phyloP scores from a whole-genome alignment of 2,329 filamentous ascomycete genomes.

The Fusarium sarcochroum region DNA sequence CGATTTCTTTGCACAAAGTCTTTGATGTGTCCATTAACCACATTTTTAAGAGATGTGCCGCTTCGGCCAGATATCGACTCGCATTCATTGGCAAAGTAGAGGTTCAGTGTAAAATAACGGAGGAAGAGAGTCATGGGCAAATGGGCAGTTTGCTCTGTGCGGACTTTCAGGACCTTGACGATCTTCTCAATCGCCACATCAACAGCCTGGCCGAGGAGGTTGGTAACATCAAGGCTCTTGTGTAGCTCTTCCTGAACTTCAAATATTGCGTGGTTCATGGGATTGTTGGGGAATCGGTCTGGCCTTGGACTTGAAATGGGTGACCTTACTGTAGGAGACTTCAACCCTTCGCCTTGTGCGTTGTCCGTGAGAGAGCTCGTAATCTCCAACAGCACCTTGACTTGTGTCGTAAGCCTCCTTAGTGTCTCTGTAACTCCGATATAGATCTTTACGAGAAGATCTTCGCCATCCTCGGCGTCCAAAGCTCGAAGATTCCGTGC shows the following conservation, averaged over 20 bases:
- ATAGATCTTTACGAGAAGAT: slow-evolving; percentile 85
- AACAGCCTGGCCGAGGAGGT: slow-evolving; percentile 82
- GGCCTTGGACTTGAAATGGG: slow-evolving; percentile 66
- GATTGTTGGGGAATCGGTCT: slow-evolving; percentile 47
- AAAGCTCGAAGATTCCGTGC: slow-evolving; percentile 89
- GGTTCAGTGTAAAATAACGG: slow-evolving; percentile 85
- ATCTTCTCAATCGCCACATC: slow-evolving; percentile 85
- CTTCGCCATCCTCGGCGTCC: slow-evolving; percentile 87
- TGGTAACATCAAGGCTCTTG: slow-evolving; percentile 81
- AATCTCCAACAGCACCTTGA: slow-evolving; percentile 94
- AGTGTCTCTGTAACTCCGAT: slow-evolving; percentile 89
- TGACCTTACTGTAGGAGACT: slow-evolving; percentile 65
- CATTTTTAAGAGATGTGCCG: slow-evolving; percentile 80
- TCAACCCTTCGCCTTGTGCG: slow-evolving; percentile 56
- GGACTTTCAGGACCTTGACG: slow-evolving; percentile 81
- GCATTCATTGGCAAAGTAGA: slow-evolving; percentile 88
- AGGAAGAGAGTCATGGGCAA: slow-evolving; percentile 79
- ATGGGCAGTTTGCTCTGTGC: slow-evolving; percentile 79
- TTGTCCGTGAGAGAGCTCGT: slow-evolving; percentile 78
- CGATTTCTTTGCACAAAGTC: slow-evolving; percentile 82
- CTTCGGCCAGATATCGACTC: slow-evolving; percentile 86
- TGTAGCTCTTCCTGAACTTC: slow-evolving; percentile 82
- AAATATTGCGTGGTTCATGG: slow-evolving; percentile 51
- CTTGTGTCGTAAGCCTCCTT: slow-evolving; percentile 87
- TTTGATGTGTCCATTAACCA: slow-evolving; percentile 86